Conservation (phyloP, 108 stramenopile genomes). For the Craspedostauros australis region DNA sequence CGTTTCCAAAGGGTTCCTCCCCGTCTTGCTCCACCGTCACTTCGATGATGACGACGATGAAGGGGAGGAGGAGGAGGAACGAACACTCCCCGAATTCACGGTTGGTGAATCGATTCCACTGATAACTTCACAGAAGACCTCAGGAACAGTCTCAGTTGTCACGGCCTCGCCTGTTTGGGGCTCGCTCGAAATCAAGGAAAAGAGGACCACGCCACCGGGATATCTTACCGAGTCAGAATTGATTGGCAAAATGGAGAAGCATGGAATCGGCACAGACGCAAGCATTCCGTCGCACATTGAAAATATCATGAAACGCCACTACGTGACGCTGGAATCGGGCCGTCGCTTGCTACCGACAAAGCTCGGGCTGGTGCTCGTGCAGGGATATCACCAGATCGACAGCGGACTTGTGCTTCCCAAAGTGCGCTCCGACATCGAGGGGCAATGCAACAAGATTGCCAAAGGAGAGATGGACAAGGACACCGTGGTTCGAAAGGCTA, state of each 20-base stretch:
- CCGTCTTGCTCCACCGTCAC: slow-evolving; percentile 69
- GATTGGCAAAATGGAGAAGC: slow-evolving; percentile 84
- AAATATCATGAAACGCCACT: slow-evolving; percentile 84
- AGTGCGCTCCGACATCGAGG: slow-evolving; percentile 87
- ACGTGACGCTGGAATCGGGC: slow-evolving; percentile 69
- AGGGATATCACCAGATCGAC: slow-evolving; percentile 88
- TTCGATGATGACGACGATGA: slow-evolving; percentile 79
- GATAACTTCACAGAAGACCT: slow-evolving; percentile 9
- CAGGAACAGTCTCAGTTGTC: slow-evolving; percentile 44
- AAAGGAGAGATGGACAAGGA: slow-evolving; percentile 71
- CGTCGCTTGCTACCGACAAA: slow-evolving; percentile 75
- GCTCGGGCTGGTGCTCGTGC: slow-evolving; percentile 82
- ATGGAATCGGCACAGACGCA: slow-evolving; percentile 88
- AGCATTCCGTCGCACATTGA: slow-evolving; percentile 85
- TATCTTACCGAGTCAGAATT: slow-evolving; percentile 86
- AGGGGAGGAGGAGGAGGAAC: slow-evolving; percentile 68
- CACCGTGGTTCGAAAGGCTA: slow-evolving; percentile 53
- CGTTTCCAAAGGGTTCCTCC: slow-evolving; percentile 73
- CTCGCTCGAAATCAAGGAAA: slow-evolving; percentile 73
- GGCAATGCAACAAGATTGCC: slow-evolving; percentile 81
- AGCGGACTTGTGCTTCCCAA: slow-evolving; percentile 78
- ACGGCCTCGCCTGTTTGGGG: slow-evolving; percentile 43
- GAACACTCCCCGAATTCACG: slow-evolving; percentile 67
- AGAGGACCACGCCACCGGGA: slow-evolving; percentile 80
- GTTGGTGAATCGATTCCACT: slow-evolving; percentile 60